phyloP scores from a whole-genome alignment of 2,329 filamentous ascomycete genomes.

The Rhexocercosporidium sp. region DNA sequence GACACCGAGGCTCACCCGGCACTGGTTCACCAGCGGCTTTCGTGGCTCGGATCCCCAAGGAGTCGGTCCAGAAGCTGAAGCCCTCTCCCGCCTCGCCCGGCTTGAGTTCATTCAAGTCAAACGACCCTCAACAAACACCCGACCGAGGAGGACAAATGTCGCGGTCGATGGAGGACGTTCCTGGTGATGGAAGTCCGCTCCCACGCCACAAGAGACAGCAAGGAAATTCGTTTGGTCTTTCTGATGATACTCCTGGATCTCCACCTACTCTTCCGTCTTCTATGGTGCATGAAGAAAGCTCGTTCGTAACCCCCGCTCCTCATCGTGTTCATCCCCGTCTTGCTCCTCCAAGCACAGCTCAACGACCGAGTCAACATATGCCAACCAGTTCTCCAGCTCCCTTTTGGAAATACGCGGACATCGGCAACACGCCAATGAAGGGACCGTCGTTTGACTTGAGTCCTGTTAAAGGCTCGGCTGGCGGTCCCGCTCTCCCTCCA shows the following conservation, averaged over 20 bases:
- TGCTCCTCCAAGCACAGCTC: constrained; percentile 79
- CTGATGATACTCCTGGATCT: constrained; percentile 60
- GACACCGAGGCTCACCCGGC: constrained; percentile 66
- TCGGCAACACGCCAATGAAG: constrained; percentile 71
- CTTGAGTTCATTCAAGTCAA: constrained; percentile 53
- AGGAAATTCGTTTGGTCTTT: constrained; percentile 51
- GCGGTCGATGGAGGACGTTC: constrained; percentile 33
- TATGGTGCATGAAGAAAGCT: constrained; percentile 64
- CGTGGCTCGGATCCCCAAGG: constrained; percentile 47
- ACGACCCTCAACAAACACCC: constrained; percentile 58
- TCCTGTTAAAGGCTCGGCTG: constrained; percentile 54
- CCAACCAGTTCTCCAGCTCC: constrained; percentile 84
- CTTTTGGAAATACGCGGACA: constrained; percentile 86
- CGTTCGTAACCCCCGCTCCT: constrained; percentile 75
- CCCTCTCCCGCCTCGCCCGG: constrained; percentile 62
- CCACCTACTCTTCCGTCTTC: constrained; percentile 64
- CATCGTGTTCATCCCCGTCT: constrained; percentile 75
- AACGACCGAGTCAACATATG: constrained; percentile 84
- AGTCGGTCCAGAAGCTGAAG: constrained; percentile 61
- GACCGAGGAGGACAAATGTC: constrained; percentile 53
- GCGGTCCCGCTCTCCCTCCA: constrained; percentile 45
- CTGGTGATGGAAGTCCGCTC: constrained; percentile 63
- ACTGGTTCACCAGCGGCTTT: constrained; percentile 59
- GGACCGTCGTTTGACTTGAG: constrained; percentile 61
- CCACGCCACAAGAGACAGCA: constrained; percentile 57